Percentiles rank a stretch among this genome's conserved stretches.
phyloP scores from a whole-genome alignment of 1,284 basidiomycete genomes.

The Apiotrichum mycotoxinovorans region DNA sequence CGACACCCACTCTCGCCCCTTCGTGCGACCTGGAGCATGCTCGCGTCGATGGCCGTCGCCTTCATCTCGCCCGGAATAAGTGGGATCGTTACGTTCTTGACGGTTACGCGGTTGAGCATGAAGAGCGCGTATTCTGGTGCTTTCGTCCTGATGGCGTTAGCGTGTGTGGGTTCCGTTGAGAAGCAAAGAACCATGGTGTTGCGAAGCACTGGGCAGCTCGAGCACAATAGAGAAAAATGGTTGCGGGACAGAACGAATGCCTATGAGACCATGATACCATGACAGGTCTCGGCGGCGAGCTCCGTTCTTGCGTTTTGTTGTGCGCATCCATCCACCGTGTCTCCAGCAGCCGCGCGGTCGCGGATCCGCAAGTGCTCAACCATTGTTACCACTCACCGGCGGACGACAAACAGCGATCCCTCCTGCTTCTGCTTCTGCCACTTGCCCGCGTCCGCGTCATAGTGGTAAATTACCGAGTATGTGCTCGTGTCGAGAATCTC shows the following conservation, averaged over 20 bases:
- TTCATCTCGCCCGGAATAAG: conserved; percentile 45
- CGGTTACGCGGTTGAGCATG: conserved; percentile 41
- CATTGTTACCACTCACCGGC: conserved; percentile 26
- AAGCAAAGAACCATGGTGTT: not conserved
- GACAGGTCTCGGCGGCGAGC: too few species aligned
- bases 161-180: not conserved
- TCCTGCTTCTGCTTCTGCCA: conserved; percentile 48
- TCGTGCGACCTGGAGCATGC: conserved; percentile 40
- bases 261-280: too few species aligned
- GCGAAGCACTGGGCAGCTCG: too few species aligned
- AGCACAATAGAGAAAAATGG: not conserved
- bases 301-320: too few species aligned
- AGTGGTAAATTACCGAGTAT: conserved; percentile 41
- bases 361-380: not conserved
- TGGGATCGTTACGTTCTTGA: conserved; percentile 41
- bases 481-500: conserved; percentile 41
- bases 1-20: conserved; percentile 40
- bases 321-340: too few species aligned
- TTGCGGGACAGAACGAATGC: too few species aligned
- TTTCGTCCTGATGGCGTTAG: conserved; percentile 26
- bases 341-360: not conserved
- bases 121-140: conserved; percentile 41
- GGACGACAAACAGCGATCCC: conserved; percentile 43
- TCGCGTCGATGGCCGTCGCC: conserved; percentile 31
- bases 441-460: conserved; percentile 28